Evolutionary conservation across 2,329 filamentous ascomycete species (phyloP).

Genomic region (Blumeria graminis): DNA sequence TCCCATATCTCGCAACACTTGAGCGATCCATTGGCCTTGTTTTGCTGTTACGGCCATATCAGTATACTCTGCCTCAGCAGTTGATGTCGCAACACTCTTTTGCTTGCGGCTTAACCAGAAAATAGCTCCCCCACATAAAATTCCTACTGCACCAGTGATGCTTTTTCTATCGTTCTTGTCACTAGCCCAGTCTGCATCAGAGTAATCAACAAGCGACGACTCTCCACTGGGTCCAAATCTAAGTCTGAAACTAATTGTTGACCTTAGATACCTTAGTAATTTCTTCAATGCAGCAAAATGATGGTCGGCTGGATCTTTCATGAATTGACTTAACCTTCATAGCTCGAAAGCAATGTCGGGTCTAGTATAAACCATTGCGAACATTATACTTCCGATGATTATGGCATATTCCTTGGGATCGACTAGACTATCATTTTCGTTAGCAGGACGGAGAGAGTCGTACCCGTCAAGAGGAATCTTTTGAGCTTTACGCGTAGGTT

Average conservation of each 20-base stretch:
- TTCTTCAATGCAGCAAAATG: neutral
- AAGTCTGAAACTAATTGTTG: neutral
- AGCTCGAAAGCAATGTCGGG: constrained; percentile 1
- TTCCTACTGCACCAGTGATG: neutral
- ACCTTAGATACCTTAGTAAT: neutral
- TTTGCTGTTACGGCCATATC: neutral
- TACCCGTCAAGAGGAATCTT: neutral
- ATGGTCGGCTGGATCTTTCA: neutral
- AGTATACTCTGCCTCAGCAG: neutral
- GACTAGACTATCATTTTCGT: neutral
- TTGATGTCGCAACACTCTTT: neutral
- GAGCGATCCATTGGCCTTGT: neutral
- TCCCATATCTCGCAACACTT: neutral
- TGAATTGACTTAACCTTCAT: constrained; percentile 1
- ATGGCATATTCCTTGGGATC: neutral
- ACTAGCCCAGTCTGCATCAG: neutral
- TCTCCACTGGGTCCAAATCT: neutral
- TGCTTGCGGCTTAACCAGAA: neutral
- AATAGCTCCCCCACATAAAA: constrained; percentile 1
- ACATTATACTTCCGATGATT: neutral
- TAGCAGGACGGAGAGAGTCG: neutral
- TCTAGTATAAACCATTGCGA: neutral
- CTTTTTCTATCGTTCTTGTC: neutral
- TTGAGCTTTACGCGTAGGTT: neutral
- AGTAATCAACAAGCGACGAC: neutral